Base-by-base conservation (phyloP, 139 green algal genomes). In the Chlorella vulgaris region DNA sequence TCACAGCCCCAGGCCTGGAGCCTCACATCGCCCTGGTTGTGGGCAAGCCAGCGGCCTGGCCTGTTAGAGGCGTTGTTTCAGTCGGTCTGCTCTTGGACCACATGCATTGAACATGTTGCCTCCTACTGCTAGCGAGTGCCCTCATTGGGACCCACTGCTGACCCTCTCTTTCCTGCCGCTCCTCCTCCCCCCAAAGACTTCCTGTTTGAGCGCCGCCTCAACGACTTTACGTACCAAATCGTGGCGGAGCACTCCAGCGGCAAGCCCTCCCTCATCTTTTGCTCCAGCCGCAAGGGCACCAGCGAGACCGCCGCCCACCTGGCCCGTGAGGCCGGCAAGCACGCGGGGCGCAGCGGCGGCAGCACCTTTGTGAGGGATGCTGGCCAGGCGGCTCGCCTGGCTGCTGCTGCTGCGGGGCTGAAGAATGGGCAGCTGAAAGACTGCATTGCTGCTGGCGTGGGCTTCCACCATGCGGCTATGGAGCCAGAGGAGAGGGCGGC, bases 181-280 rank as follows among this genome's bases (percentile, higher is more conserved):
- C 50, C 33, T 31, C 68, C 40, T 13, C 31, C 10, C n/a, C 31
- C 7, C 35, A 42, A 35, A 79, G 86, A 94, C 51, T 94, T 93
- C 38, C 69, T 92, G 38, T 98, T 98, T 81, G 93, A 98, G 80
- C 78, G 85, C 36, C 69, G 85, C 29, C 88, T 99, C 31, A 96
- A 92, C 77, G 85, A 93, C 26, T 81, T 94, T 80, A 63, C 98
- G 24, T 83, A 53, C 40, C 74, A 75, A 10, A 81, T 98, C 21
- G 69, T 99, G 5, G 24, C 63, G 0, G 88, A 98, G 66, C 83
- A 91, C 90, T 94, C 87, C 83, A 78, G 76, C 2, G 87, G 91
- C 3, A 94, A 92, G 77, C 96, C 96, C 1, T 74, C 91, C 0
- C 89, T 99, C 15, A 83, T 99, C 2, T 99, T 99, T 81, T 99